phyloP scores from a whole-genome alignment of 169 alveolate species.

The Hepatocystis sp. region DNA sequence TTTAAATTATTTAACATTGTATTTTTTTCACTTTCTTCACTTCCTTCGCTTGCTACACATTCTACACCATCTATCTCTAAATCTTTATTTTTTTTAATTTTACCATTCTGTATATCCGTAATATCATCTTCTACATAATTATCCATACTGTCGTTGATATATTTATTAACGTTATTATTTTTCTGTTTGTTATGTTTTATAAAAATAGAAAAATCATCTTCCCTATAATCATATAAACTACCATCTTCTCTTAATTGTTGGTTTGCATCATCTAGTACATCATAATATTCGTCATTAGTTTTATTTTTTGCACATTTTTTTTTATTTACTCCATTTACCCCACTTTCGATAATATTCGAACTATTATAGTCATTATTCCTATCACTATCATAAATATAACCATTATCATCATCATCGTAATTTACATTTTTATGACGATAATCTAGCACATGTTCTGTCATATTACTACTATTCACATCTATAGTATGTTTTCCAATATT shows the following conservation, averaged over 20 bases:
- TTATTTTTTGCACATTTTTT: background rate
- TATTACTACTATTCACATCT: background rate
- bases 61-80: too few species aligned
- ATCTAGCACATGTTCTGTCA: too few species aligned
- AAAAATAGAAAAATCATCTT: constrained; percentile 54
- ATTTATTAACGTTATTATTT: too few species aligned
- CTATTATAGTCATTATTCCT: background rate
- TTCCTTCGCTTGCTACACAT: too few species aligned
- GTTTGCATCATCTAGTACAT: background rate
- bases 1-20: too few species aligned
- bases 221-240: constrained; percentile 36
- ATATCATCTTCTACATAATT: too few species aligned
- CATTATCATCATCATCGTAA: constrained; percentile 1
- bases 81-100: too few species aligned
- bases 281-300: constrained; percentile 1
- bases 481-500: background rate
- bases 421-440: too few species aligned
- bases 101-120: too few species aligned
- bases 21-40: too few species aligned
- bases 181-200: constrained; percentile 21
- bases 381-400: background rate
- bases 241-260: constrained; percentile 14
- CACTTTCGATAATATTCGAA: too few species aligned
- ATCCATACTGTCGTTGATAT: too few species aligned
- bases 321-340: background rate